Base-by-base conservation (phyloP, 306 rosid species). In the Pachyrhizus erosus region DNA sequence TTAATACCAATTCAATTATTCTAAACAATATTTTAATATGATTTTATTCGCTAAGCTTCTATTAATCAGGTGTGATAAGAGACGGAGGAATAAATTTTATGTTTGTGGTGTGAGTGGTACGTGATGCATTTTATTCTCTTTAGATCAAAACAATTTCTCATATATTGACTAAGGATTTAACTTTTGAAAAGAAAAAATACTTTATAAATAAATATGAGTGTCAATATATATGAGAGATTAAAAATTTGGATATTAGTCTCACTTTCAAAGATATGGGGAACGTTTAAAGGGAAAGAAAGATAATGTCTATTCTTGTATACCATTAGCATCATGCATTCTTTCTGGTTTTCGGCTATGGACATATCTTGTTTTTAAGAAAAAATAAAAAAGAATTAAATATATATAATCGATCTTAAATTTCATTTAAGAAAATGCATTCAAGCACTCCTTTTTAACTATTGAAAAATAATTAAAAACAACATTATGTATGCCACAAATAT, bases 181-280 rank as follows among this genome's bases (percentile, higher is more conserved):
- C 57, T 81, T 80, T 80, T 61, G 33, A 24, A 81, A 81, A 46
- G 67, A 24, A 73, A 6, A 57, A 24, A 60, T 24, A 58, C 14
- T 15, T 34, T 46, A 23, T 45, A 15, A 29, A 71, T 42, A 27
- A 2, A n/a, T n/a, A n/a, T 15, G 48, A 73, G 46, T 24, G 31
- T 67, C 27, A 31, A 2, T 62, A 46, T 5, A 10, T 15, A 12
- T 73, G 75, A 62, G 23, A 39, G 62, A 24, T 33, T 54, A 78
- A 78, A 21, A 62, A 17, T 77, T 18, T 77, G 48, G 71, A 31
- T 46, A 46, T 37, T 73, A 49, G 18, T 73, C 5, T 73, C 46
- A 39, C 66, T 51, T 51, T 73, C 66, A 18, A 33, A 73, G 78
- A 51, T 73, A 73, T 73, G 77, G 77, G 42, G 1, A 3, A 46